A percentile compares a stretch with the other conserved stretches of the same genome.
These are phyloP conservation scores for Epichloe brachyelytri DNA, from an alignment of 2,329 filamentous ascomycete genomes.

Conservation along the genomic window DNA sequence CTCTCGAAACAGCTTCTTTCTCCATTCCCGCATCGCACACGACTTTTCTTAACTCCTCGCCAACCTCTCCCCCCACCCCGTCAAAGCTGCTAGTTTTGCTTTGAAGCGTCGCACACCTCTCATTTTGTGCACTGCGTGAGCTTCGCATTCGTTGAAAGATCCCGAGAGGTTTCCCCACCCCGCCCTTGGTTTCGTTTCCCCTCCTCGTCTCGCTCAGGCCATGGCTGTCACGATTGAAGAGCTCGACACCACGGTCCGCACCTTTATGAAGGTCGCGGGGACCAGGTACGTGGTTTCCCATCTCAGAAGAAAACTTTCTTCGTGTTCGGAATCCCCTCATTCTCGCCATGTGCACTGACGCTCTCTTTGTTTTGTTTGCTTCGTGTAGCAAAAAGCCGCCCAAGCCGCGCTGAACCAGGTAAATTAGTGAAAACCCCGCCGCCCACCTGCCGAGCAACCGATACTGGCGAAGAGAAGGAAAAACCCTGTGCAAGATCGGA, in stretches of 20 bases:
- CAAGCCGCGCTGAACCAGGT: slow-evolving; percentile 89
- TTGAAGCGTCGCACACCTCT: slow-evolving; percentile 12
- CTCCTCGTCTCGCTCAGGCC: slow-evolving; percentile 22
- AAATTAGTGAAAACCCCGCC: slow-evolving; percentile 13
- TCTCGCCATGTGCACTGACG: slow-evolving; percentile 20
- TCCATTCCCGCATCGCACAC: slow-evolving; percentile 5
- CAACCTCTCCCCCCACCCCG: neutral
- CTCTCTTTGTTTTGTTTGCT: slow-evolving; percentile 18
- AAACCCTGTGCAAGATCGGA: neutral
- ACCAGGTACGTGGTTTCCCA: slow-evolving; percentile 53
- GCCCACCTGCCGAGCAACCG: neutral
- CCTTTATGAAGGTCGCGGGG: slow-evolving; percentile 93
- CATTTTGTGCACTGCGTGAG: slow-evolving; percentile 14
- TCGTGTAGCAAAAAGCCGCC: slow-evolving; percentile 79
- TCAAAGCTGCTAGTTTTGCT: slow-evolving; percentile 2
- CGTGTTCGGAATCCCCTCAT: neutral
- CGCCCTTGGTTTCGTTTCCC: slow-evolving; percentile 17
- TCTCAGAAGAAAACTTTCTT: neutral
- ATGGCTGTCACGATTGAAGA: slow-evolving; percentile 74
- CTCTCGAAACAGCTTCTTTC: slow-evolving; percentile 4
- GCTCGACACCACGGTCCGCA: slow-evolving; percentile 89
- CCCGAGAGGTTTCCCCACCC: slow-evolving; percentile 14
- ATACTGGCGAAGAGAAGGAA: neutral
- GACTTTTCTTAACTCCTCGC: neutral
- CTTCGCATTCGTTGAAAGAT: slow-evolving; percentile 8